phyloP scores from a whole-genome alignment of 164 flowering plant species.

The Macadamia integrifolia region DNA sequence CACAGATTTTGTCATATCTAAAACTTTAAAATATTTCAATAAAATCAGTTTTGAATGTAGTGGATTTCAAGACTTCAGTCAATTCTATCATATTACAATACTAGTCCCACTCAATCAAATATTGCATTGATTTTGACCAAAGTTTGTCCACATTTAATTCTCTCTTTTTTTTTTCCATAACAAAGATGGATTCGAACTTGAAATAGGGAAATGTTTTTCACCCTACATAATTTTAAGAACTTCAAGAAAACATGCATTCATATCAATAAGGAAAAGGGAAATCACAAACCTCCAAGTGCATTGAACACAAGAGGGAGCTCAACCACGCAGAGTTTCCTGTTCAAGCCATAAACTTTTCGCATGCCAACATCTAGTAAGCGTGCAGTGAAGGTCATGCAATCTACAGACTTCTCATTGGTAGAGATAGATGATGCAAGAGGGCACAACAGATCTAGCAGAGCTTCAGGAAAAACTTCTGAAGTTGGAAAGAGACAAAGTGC shows the following conservation, averaged over 20 bases:
- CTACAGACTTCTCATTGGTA: constrained; percentile 53
- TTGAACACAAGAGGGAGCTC: constrained; percentile 75
- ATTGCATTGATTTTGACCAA: too few species aligned
- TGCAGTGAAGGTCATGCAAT: constrained; percentile 64
- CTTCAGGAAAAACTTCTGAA: constrained; percentile 56
- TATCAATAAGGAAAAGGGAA: neutral
- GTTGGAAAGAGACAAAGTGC: constrained; percentile 46
- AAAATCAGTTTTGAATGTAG: too few species aligned
- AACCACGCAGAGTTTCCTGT: constrained; percentile 53
- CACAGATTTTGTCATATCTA: too few species aligned
- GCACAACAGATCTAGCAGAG: constrained; percentile 59
- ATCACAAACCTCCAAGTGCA: constrained; percentile 66
- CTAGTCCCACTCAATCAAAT: too few species aligned
- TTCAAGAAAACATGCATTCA: neutral
- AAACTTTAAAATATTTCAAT: too few species aligned
- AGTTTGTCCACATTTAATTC: too few species aligned
- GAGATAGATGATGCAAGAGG: constrained; percentile 49
- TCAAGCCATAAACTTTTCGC: constrained; percentile 49
- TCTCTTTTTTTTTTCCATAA: too few species aligned
- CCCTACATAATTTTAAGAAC: neutral
- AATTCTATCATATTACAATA: too few species aligned
- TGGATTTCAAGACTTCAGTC: too few species aligned
- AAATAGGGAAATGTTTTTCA: neutral
- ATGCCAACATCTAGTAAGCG: constrained; percentile 79
- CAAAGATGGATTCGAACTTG: neutral